Evolutionary conservation across 2,329 filamentous ascomycete species (phyloP), one percentile per base, ranked within the genome.

Genomic region (Coniochaeta sp.): DNA sequence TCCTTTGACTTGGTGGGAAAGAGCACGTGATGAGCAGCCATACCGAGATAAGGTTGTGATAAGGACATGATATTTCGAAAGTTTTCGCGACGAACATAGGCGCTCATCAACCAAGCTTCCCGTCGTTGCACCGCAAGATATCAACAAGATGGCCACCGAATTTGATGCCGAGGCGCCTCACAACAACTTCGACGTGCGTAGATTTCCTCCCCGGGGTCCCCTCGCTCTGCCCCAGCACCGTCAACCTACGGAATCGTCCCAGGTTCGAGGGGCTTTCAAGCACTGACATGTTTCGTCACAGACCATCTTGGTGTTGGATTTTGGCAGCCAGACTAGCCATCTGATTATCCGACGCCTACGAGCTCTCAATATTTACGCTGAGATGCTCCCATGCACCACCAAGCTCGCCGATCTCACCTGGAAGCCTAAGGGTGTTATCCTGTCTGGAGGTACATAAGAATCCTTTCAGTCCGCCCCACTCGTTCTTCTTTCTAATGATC

Each of bases 311-410:
- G 30, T 55, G 35, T 20, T 55, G 49, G 53, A 55, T 26, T 55
- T 55, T 48, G 53, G 53, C 30, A 49, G 45, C 28, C 53, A 55
- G 31, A 53, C 51, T 3, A 52, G 35, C 27, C 54, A 56, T 45
- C 40, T 56, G 27, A 54, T 56, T 18, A 30, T 51, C 20, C 54
- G 57, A 49, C 48, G 55, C 20, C 50, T 57, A 8, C 33, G 55
- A 33, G 24, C 32, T 5, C 53, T 55, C 55, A 61, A 60, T 53
- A 60, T 67, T 67, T 96, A 88, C 75, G 83, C 83, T 55, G 91
- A 96, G 73, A 87, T 95, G 85, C 82, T 95, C 40, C 88, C 88
- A 20, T 95, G 91, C 71, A 95, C 86, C 45, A 84, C 87, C 62
- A 92, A 92, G 74, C 70, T 95, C 20, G 73, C 81, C 6, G 88